Evolutionary conservation across 768 basidiomycete genomes (phyloP).

Genomic region (Lentinula sp.): DNA sequence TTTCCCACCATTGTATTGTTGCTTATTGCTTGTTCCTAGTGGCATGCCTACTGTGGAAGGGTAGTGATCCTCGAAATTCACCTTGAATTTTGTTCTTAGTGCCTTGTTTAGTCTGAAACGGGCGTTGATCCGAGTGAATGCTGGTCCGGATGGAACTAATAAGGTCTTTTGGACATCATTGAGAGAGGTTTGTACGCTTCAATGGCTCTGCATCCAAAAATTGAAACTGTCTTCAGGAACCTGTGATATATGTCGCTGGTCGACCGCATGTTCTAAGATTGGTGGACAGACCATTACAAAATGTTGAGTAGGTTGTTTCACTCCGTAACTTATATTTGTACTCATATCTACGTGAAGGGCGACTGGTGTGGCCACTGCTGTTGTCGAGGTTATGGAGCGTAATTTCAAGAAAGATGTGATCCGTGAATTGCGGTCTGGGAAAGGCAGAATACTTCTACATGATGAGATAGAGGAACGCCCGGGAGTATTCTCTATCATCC

Average conservation of each 20-base stretch:
- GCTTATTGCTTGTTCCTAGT: slow-evolving; percentile 32
- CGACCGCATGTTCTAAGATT: slow-evolving; percentile 88
- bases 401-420: slow-evolving; percentile 85
- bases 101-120: slow-evolving; percentile 53
- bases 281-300: slow-evolving; percentile 82
- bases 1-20: not conserved
- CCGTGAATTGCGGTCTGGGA: slow-evolving; percentile 62
- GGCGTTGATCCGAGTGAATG: slow-evolving; percentile 75
- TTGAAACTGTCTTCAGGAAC: slow-evolving; percentile 50
- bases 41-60: slow-evolving; percentile 96
- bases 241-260: slow-evolving; percentile 85
- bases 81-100: not conserved
- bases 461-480: slow-evolving; percentile 94
- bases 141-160: slow-evolving; percentile 69
- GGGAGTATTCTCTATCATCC: slow-evolving; percentile 85
- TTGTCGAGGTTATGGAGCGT: slow-evolving; percentile 89
- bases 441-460: slow-evolving; percentile 83
- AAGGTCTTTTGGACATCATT: slow-evolving; percentile 92
- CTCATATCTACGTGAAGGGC: slow-evolving; percentile 42
- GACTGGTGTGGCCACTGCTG: slow-evolving; percentile 85
- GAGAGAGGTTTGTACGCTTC: slow-evolving; percentile 57
- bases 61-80: slow-evolving; percentile 25
- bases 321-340: not conserved
- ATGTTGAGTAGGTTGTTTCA: slow-evolving; percentile 67
- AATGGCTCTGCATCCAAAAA: not conserved